Base-by-base conservation (phyloP, 257 asterid genomes). In the Solanum habrochaites region DNA sequence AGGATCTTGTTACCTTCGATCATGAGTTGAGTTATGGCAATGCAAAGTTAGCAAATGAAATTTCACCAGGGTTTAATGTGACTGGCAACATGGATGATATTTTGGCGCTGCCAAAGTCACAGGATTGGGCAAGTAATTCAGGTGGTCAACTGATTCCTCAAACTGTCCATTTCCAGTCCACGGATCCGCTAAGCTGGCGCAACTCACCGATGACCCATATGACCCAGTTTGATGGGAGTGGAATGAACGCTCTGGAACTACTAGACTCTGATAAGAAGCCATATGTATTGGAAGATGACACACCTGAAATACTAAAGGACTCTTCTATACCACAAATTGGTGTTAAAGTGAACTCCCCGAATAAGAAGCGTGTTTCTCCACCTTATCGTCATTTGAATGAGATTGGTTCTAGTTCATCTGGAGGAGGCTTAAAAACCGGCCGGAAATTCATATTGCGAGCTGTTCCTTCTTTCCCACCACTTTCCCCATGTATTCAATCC, bases 281-380 rank as follows among this genome's bases (percentile, higher is more conserved):
- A 25, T 87, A 87, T 72, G 66, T 82, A 10, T 49, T 88, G 88
- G 92, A 89, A 83, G 95, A 94, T 83, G 95, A 92, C 86, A 94
- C 94, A 31, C 97, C 96, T 20, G 94, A 92, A 66, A 91, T 93
- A 89, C 78, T 96, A 86, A 92, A 91, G 90, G 95, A 90, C 73
- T 74, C 85, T 75, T 87, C 92, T 47, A 64, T 87, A 70, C 93
- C 93, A 42, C 66, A 72, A 66, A 88, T 82, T 88, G 91, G 91
- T 85, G 96, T 94, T 86, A 93, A 95, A 90, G 92, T 92, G 64
- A 92, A 91, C 92, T 93, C 98, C 21, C 96, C 97, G 35, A 92
- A 92, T 86, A 93, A 93, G 92, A 95, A 94, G 88, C 93, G 98
- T 18, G 91, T 94, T 83, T 95, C 97, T 88, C 98, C 96, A 89